Evolutionary conservation across 2,329 filamentous ascomycete genomes (phyloP).

Genomic region (Phialophora expanda): DNA sequence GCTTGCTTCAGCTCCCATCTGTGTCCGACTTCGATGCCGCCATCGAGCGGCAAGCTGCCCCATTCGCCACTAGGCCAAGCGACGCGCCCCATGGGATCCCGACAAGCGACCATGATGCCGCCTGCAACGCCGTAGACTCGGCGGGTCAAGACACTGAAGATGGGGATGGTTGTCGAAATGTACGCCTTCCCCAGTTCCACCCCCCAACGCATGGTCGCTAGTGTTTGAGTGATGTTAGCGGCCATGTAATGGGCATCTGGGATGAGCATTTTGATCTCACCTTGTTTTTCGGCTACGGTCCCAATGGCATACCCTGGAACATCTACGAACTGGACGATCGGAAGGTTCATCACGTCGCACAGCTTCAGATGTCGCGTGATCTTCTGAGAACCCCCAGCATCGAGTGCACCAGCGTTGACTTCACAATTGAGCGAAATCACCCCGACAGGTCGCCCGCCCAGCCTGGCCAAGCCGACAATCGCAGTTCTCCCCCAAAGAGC

Average conservation of each 20-base stretch:
- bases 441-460: conserved; percentile 63
- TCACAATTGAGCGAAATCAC: conserved; percentile 60
- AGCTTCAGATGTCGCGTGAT: conserved; percentile 65
- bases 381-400: conserved; percentile 66
- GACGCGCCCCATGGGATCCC: conserved; percentile 65
- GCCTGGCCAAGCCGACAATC: conserved; percentile 64
- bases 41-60: conserved; percentile 66
- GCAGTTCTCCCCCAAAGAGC: conserved; percentile 66
- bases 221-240: too few species aligned
- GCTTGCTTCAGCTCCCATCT: conserved; percentile 54
- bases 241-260: too few species aligned
- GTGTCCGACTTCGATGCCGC: conserved; percentile 60
- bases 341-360: conserved; percentile 69
- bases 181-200: conserved; percentile 66
- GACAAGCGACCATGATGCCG: conserved; percentile 66
- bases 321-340: conserved; percentile 67
- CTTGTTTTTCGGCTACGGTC: conserved; percentile 63
- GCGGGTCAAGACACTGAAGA: conserved; percentile 67
- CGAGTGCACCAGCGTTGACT: conserved; percentile 64
- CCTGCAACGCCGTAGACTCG: conserved; percentile 68
- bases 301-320: conserved; percentile 68
- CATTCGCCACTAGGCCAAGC: conserved; percentile 66
- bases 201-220: conserved; percentile 65
- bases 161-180: conserved; percentile 65
- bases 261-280: conserved; percentile 37